Evolutionary conservation across 75 land plant species (phyloP).

Genomic region (Picea sitchensis): DNA sequence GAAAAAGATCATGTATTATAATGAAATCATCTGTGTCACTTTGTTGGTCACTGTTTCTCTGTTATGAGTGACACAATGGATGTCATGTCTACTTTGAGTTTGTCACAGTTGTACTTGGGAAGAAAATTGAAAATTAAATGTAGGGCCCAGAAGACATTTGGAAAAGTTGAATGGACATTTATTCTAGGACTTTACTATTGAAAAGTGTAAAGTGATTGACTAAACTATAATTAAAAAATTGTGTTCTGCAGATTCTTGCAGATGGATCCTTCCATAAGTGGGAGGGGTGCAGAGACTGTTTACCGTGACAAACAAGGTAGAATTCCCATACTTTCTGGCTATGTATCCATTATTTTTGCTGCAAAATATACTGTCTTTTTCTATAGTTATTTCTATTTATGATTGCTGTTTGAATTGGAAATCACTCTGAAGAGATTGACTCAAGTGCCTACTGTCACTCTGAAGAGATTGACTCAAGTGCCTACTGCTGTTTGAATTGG

Average conservation of each 20-base stretch:
- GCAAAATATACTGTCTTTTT: too few relatives aligned
- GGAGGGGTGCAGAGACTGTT: conserved; percentile 80
- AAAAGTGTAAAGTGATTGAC: background rate
- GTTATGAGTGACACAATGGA: too few relatives aligned
- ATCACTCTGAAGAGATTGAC: background rate
- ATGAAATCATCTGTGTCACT: too few relatives aligned
- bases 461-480: background rate
- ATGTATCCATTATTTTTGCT: background rate
- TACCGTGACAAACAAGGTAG: conserved; percentile 67
- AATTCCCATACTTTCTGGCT: background rate
- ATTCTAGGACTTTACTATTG: background rate
- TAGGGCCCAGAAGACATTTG: too few relatives aligned
- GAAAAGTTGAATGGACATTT: background rate
- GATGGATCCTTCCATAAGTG: conserved; percentile 73
- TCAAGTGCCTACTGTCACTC: background rate
- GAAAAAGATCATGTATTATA: too few relatives aligned
- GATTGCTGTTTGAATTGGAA: background rate
- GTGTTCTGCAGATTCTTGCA: conserved; percentile 36
- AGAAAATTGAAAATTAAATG: too few relatives aligned
- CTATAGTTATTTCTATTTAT: background rate
- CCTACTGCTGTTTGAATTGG: background rate
- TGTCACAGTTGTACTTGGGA: too few relatives aligned
- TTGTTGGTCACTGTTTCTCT: too few relatives aligned
- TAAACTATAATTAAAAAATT: background rate
- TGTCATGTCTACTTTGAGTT: too few relatives aligned